Percentiles rank a stretch among this genome's conserved stretches.
These are phyloP conservation scores for Chaetomiaceae sp. DNA, from an alignment of 2,329 filamentous ascomycete genomes.

Conservation along the genomic window DNA sequence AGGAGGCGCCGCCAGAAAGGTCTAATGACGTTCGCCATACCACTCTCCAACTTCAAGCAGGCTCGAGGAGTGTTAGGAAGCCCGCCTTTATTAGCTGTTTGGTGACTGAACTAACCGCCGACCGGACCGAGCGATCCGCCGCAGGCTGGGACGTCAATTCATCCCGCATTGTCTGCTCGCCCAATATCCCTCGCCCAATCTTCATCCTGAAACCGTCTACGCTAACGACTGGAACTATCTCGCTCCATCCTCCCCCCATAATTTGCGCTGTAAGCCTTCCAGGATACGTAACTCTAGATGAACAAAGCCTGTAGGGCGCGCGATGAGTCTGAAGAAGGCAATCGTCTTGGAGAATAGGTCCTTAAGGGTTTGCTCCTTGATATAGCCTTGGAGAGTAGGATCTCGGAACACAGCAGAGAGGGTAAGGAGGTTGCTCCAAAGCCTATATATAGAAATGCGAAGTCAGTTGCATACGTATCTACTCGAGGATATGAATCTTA, in stretches of 20 bases:
- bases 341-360: slow-evolving; percentile 70
- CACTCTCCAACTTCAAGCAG: no score
- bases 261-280: slow-evolving; percentile 46
- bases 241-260: slow-evolving; percentile 26
- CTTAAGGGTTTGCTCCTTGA: slow-evolving; percentile 53
- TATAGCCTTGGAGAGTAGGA: slow-evolving; percentile 51
- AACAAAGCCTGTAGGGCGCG: slow-evolving; percentile 71
- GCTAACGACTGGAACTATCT: slow-evolving; percentile 7
- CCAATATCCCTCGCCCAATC: no score
- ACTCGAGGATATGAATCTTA: slow-evolving; percentile 46
- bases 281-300: slow-evolving; percentile 71
- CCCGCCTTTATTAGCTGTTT: no score
- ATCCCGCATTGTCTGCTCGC: no score
- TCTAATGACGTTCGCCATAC: no score
- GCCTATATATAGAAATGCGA: slow-evolving; percentile 40
- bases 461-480: no score
- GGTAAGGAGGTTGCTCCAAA: slow-evolving; percentile 96
- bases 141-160: no score
- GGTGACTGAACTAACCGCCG: no score
- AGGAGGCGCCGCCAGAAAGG: no score
- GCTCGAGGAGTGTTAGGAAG: no score
- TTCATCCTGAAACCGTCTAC: no score
- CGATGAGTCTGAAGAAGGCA: slow-evolving; percentile 64
- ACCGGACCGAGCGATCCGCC: no score
- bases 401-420: slow-evolving; percentile 76